A percentile compares a stretch with the other conserved stretches of the same genome.
Conservation (phyloP, 1,284 basidiomycete genomes). For the Sparassis latifolia region DNA sequence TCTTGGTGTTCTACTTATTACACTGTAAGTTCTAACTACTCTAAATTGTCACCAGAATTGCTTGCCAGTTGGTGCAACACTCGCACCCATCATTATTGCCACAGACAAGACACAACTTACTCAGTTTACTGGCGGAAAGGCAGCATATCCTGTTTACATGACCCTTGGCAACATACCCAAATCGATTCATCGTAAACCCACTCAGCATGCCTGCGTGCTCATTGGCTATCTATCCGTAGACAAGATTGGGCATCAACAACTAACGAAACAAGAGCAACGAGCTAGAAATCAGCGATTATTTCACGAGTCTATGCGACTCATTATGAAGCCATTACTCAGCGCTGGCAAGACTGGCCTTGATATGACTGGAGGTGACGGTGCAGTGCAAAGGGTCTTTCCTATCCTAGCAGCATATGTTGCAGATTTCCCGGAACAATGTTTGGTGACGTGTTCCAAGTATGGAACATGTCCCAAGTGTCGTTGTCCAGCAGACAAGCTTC, state of each 20-base stretch:
- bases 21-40: not conserved
- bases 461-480: slow-evolving; percentile 15
- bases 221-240: not conserved
- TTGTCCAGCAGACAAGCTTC: slow-evolving; percentile 5
- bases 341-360: slow-evolving; percentile 9
- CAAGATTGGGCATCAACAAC: not conserved
- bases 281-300: slow-evolving; percentile 6
- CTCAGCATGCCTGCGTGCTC: not conserved
- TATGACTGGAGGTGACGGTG: slow-evolving; percentile 10
- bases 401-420: slow-evolving; percentile 14
- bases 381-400: slow-evolving; percentile 8
- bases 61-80: not conserved
- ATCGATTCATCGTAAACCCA: slow-evolving; percentile 1
- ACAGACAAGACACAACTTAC: slow-evolving; percentile 5
- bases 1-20: not conserved
- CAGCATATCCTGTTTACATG: slow-evolving; percentile 4
- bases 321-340: slow-evolving; percentile 10
- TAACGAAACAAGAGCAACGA: not conserved
- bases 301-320: slow-evolving; percentile 13
- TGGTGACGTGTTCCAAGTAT: not conserved
- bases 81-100: slow-evolving; percentile 1
- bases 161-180: slow-evolving; percentile 3
- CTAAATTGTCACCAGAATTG: not conserved
- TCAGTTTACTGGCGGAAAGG: slow-evolving; percentile 1
- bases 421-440: slow-evolving; percentile 6